Conservation (phyloP, 805 yeast species). For the Schizosaccharomyces octosporus region DNA sequence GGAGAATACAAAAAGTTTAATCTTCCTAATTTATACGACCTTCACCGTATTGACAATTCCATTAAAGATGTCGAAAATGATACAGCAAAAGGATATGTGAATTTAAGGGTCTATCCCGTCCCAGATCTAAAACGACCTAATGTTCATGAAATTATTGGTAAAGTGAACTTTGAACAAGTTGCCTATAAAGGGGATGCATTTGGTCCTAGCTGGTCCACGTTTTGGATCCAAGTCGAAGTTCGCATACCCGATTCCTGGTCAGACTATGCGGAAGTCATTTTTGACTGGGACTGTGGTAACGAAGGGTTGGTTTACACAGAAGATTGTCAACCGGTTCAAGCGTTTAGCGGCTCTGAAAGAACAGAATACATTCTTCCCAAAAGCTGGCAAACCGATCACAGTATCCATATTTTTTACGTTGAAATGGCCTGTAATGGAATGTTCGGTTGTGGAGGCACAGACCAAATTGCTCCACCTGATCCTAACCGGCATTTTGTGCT, state of each 20-base stretch:
- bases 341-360: slow-evolving; percentile 21
- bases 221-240: slow-evolving; percentile 60
- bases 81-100: background rate
- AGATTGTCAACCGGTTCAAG: slow-evolving; percentile 49
- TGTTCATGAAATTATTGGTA: slow-evolving; percentile 29
- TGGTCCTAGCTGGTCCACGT: slow-evolving; percentile 87
- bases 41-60: slow-evolving; percentile 24
- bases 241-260: slow-evolving; percentile 27
- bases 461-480: slow-evolving; percentile 38
- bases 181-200: slow-evolving; percentile 39
- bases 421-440: slow-evolving; percentile 88
- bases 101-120: slow-evolving; percentile 32
- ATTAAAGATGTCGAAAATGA: background rate
- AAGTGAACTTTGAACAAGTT: slow-evolving; percentile 21
- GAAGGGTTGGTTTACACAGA: slow-evolving; percentile 61
- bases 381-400: slow-evolving; percentile 21
- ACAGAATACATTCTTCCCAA: slow-evolving; percentile 45
- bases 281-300: slow-evolving; percentile 46
- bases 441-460: slow-evolving; percentile 50
- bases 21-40: slow-evolving; percentile 34
- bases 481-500: slow-evolving; percentile 48
- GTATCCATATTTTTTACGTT: slow-evolving; percentile 44
- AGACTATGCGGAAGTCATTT: slow-evolving; percentile 19
- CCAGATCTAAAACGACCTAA: slow-evolving; percentile 44
- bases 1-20: slow-evolving; percentile 54